phyloP scores from a whole-genome alignment of 2,329 filamentous ascomycete genomes.

The Cephalotrichum gorgonifer region DNA sequence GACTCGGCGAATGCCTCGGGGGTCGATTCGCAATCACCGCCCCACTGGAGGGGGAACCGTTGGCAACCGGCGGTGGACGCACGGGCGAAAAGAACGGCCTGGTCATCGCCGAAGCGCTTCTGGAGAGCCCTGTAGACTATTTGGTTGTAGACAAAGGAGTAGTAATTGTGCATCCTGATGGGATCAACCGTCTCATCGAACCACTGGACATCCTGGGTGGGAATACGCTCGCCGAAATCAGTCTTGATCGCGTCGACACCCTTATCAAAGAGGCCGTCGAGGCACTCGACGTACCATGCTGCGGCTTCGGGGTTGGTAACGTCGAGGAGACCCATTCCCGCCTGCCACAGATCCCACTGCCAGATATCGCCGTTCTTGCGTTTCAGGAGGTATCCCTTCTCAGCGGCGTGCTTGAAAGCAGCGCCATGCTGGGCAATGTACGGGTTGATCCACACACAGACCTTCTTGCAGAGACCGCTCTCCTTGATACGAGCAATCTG shows the following conservation, averaged over 20 bases:
- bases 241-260: slow-evolving; percentile 67
- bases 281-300: slow-evolving; percentile 52
- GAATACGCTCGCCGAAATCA: slow-evolving; percentile 66
- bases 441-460: slow-evolving; percentile 69
- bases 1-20: slow-evolving; percentile 65
- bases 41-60: slow-evolving; percentile 61
- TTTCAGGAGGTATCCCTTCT: slow-evolving; percentile 60
- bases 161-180: slow-evolving; percentile 66
- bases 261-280: slow-evolving; percentile 54
- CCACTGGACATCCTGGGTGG: slow-evolving; percentile 54
- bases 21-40: slow-evolving; percentile 65
- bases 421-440: slow-evolving; percentile 62
- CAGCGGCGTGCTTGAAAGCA: slow-evolving; percentile 52
- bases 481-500: slow-evolving; percentile 56
- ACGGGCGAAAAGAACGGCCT: slow-evolving; percentile 57
- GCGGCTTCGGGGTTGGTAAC: slow-evolving; percentile 63
- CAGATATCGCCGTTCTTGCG: slow-evolving; percentile 59
- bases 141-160: slow-evolving; percentile 64
- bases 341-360: slow-evolving; percentile 72
- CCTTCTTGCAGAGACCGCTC: slow-evolving; percentile 48
- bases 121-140: slow-evolving; percentile 57
- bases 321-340: slow-evolving; percentile 64
- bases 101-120: slow-evolving; percentile 34
- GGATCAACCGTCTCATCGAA: slow-evolving; percentile 48
- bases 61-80: slow-evolving; percentile 59